Evolutionary conservation across 805 yeast genomes (phyloP), one percentile per base, ranked within the genome.

Genomic region (Danielia oregonensis): DNA sequence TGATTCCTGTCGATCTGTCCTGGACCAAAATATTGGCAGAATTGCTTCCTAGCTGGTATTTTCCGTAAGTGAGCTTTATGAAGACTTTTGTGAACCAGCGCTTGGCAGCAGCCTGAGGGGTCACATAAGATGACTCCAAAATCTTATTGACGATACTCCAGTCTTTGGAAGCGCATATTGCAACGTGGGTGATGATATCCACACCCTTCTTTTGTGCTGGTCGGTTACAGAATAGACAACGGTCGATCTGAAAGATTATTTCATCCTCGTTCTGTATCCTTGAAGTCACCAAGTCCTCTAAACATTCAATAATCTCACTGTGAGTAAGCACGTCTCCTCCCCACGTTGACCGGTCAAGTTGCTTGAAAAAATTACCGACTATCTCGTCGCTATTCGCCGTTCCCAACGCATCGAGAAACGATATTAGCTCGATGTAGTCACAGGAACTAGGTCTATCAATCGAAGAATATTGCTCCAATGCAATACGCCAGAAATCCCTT

Each of bases 21-120:
- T 93, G 97, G 2, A 91, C 97, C 32, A 93, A 65, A 19, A 93
- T 91, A 52, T 91, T 91, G 7, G 97, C 98, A 30, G 94, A 87
- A 53, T 91, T 86, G 26, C 68, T 55, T 2, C 97, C 97, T 24
- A 91, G 61, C 31, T 79, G 78, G 54, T 88, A 83, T 49, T 83
- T 83, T 0, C 98, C 98, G 53, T 86, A 88, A 0, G 93, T 86
- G 30, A 93, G 63, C 52, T 87, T 89, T 32, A 88, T 82, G 37
- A 89, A 64, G 3, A 85, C 74, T 49, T 84, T 87, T 3, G 89
- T 72, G 51, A 84, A 86, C 97, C 97, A 89, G 40, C 88, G 76
- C 47, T 86, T 79, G 4, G 89, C 76, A 0, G 97, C 97, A 46
- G 82, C 77, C 30, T 77, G 79, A 1, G 91, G 74, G 0, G 96